Base-by-base conservation (phyloP, 2,329 filamentous ascomycete genomes). In the Neofusicoccum cordaticola region DNA sequence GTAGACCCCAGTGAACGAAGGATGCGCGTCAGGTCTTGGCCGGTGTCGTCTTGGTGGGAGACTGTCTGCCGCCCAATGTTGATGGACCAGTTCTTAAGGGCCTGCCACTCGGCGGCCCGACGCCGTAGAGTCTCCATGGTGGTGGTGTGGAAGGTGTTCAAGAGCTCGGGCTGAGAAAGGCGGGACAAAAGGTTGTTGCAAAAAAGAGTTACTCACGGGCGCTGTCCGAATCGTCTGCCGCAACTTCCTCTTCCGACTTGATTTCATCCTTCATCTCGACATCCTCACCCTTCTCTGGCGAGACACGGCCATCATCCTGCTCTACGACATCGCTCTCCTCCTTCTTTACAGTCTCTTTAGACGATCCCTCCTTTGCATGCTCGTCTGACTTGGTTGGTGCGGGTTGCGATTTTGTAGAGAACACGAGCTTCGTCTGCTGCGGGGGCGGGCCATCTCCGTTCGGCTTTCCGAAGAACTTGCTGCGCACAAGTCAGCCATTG, bases 381-480 rank as follows among this genome's bases (percentile, higher is more conserved):
- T 39, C 22, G 11, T 34, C 27, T 1, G 63, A 60, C 44, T 64
- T 50, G n/a, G 53, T 45, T 9, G 42, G 7, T 2, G 47, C 22
- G 15, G 35, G 6, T 5, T 52, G 60, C 9, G 71, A 51, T 61
- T 72, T 78, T 9, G 86, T 88, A 41, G 88, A 87, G 73, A 96
- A 96, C 0, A 90, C 85, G 44, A 96, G 80, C 70, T 88, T 95
- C 1, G 91, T 89, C 77, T 97, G 92, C 42, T 85, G 83, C 12
- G 87, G 85, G 17, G 85, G 80, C 0, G 84, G 77, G 69, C 84
- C 85, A 4, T 83, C 77, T 58, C 87, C 88, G 71, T 86, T 86
- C 31, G 85, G 83, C 47, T 86, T 84, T 19, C 87, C 87, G 74
- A 97, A 96, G 80, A 97, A 97, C 75, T 94, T 95, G 67, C 94